Conservation (phyloP, 257 asterid genomes). For the Solanum ossicruentum region DNA sequence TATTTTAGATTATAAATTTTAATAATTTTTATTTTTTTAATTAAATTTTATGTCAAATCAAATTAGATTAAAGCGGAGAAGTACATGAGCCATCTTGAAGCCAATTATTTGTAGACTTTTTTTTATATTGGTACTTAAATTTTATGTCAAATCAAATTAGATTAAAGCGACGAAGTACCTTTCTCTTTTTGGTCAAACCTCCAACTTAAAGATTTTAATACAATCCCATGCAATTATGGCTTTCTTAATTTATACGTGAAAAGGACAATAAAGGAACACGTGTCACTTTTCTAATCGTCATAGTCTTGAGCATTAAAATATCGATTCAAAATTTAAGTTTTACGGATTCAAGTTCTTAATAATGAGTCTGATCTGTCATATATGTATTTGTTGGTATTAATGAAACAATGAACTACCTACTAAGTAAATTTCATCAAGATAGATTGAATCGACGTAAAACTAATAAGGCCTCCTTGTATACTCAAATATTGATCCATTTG, state of each 20-base stretch:
- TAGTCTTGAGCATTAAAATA: neutral
- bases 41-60: too few species aligned
- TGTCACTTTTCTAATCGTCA: conserved; percentile 17
- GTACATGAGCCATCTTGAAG: neutral
- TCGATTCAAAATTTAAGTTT: neutral
- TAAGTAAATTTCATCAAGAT: too few species aligned
- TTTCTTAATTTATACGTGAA: conserved; percentile 3
- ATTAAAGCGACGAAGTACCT: too few species aligned
- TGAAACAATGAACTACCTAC: too few species aligned
- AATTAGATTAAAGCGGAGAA: too few species aligned
- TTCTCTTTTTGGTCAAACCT: conserved; percentile 21
- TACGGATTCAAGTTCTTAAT: too few species aligned
- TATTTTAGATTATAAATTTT: too few species aligned
- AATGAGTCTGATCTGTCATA: too few species aligned
- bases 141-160: too few species aligned
- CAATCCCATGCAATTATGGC: conserved; percentile 18
- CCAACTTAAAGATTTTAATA: neutral
- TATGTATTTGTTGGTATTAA: too few species aligned
- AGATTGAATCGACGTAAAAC: too few species aligned
- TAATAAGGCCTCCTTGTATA: neutral
- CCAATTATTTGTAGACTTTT: neutral
- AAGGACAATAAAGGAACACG: neutral
- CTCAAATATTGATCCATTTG: neutral
- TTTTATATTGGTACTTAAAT: neutral
- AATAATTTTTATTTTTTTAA: too few species aligned